These are phyloP conservation scores for Botryotinia convoluta DNA, from an alignment of 2,329 filamentous ascomycete genomes.

Conservation along the genomic window DNA sequence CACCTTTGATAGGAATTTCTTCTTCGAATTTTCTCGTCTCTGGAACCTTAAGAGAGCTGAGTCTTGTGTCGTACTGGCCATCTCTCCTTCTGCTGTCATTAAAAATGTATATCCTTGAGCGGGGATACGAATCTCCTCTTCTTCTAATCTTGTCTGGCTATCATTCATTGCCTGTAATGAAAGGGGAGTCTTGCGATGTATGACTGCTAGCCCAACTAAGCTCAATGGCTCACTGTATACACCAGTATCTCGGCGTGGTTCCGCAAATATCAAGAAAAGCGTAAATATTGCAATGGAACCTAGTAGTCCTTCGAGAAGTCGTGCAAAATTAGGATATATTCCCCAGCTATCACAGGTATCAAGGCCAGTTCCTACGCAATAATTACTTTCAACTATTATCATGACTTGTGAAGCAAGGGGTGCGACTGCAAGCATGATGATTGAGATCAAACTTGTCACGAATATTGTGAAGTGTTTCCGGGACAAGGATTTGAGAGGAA, in stretches of 20 bases:
- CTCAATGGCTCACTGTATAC: conserved; percentile 5
- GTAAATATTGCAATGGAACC: neutral
- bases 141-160: too few species aligned
- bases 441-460: neutral
- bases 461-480: neutral
- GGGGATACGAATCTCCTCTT: neutral
- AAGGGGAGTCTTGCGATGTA: neutral
- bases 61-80: neutral
- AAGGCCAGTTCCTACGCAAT: neutral
- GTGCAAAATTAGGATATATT: neutral
- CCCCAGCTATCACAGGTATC: neutral
- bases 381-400: neutral
- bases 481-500: neutral
- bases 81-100: neutral
- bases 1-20: neutral
- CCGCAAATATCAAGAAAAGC: neutral
- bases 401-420: neutral
- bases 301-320: neutral
- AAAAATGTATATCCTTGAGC: neutral
- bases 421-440: neutral
- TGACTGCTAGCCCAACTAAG: neutral
- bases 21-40: neutral
- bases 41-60: neutral
- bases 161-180: neutral
- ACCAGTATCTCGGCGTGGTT: neutral